Base-by-base conservation (phyloP, 2,329 filamentous ascomycete genomes). In the Colletotrichum cereale region DNA sequence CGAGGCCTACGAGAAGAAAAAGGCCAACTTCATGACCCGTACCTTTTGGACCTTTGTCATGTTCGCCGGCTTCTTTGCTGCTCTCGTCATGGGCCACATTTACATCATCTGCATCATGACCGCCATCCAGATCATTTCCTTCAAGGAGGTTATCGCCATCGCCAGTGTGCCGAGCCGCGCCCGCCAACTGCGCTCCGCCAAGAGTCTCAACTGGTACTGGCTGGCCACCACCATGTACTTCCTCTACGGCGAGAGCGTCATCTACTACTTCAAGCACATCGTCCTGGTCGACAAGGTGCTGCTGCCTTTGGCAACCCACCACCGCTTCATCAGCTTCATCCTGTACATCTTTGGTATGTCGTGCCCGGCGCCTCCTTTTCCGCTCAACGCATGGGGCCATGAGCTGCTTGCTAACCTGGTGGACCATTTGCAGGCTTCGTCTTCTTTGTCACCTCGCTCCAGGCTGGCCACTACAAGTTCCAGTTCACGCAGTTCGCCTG, bases 261-360 rank as follows among this genome's bases (percentile, higher is more conserved):
- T 99, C 79, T 99, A 99, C 86, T 99, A 99, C 84, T 99, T 99
- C 85, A 99, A 99, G 88, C 96, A 99, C 81, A 96, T 99, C 75
- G 91, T 99, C 53, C 86, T 99, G 71, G 95, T 99, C 56, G 96
- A 99, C 83, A 94, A 93, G 82, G 93, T 98, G 56, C 86, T 99
- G 73, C 86, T 98, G 69, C 96, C 96, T 11, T 91, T 99, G 80
- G 95, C 96, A 66, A 98, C 96, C 21, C 96, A 99, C 84, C 96
- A 99, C 82, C 90, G 96, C 76, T 99, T 99, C 86, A 98, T 99
- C 82, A 97, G 95, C 86, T 98, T 99, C 80, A 93, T 97, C 83
- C 93, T 99, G 76, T 99, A 99, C 83, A 93, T 98, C 70, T 96
- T 98, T 80, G 96, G 95, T 97, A 84, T 75, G 91, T 84, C 29